Conservation (phyloP, 2,329 filamentous ascomycete genomes). For the Hirsutella thompsonii region DNA sequence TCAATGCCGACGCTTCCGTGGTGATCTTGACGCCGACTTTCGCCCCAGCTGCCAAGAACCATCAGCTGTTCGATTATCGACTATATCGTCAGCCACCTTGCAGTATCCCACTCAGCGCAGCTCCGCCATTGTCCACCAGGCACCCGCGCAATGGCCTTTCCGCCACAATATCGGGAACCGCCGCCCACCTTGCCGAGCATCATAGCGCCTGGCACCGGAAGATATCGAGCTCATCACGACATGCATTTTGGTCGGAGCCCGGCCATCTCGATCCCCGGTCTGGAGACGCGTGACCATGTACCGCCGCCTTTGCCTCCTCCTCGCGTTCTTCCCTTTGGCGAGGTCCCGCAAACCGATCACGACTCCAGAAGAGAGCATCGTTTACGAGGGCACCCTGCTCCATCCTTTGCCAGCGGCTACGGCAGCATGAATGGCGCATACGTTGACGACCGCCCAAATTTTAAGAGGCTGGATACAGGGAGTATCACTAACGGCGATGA, state of each 20-base stretch:
- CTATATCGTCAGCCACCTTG: not conserved
- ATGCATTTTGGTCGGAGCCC: constrained; percentile 17
- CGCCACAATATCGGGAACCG: constrained; percentile 22
- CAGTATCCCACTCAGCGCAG: not conserved
- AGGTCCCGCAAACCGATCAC: constrained; percentile 16
- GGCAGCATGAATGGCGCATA: constrained; percentile 24
- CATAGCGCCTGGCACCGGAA: constrained; percentile 17
- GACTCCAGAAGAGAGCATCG: constrained; percentile 11
- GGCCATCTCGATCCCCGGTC: constrained; percentile 30
- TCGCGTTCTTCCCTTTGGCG: constrained; percentile 20
- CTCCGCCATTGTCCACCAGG: not conserved
- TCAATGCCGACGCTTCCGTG: constrained; percentile 1
- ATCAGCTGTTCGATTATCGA: not conserved
- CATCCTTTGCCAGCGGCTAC: constrained; percentile 23
- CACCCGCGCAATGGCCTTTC: constrained; percentile 19
- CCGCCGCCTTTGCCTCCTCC: constrained; percentile 36
- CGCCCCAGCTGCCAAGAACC: not conserved
- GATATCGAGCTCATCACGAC: constrained; percentile 18
- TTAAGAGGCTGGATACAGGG: constrained; percentile 17
- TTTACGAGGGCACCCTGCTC: constrained; percentile 2
- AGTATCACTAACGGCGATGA: constrained; percentile 23
- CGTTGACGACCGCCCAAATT: constrained; percentile 19
- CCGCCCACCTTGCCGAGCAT: constrained; percentile 23
- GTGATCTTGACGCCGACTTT: not conserved
- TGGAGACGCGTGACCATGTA: constrained; percentile 16